Evolutionary conservation across 2,329 filamentous ascomycete species (phyloP).

Genomic region (Curvularia spicifera): DNA sequence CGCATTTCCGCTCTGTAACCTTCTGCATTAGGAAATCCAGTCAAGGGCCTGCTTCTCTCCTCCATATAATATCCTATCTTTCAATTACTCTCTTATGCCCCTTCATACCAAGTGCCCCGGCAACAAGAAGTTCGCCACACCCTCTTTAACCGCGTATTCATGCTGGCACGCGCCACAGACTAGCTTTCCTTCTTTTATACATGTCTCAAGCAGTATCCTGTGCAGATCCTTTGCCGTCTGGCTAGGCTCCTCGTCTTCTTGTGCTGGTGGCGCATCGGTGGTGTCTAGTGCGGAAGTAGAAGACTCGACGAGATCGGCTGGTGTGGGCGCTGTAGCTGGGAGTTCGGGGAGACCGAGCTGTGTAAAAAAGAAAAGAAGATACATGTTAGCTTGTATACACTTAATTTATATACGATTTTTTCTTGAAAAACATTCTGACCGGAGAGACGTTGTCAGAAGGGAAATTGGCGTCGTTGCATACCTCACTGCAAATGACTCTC

Average conservation of each 20-base stretch:
- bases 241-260: conserved; percentile 66
- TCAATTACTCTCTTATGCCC: not conserved
- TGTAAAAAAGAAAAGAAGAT: not conserved
- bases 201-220: conserved; percentile 83
- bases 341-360: conserved; percentile 81
- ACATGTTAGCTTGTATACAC: not conserved
- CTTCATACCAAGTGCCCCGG: conserved; percentile 83
- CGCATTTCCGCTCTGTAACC: not conserved
- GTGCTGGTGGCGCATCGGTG: conserved; percentile 31
- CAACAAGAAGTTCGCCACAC: conserved; percentile 93
- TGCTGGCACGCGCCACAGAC: conserved; percentile 91
- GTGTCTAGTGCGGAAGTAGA: conserved; percentile 3
- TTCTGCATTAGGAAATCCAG: not conserved
- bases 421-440: not conserved
- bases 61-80: not conserved
- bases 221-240: conserved; percentile 79
- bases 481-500: conserved; percentile 76
- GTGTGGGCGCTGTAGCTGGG: conserved; percentile 53
- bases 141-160: conserved; percentile 93
- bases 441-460: no score
- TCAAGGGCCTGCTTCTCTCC: not conserved
- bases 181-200: conserved; percentile 85
- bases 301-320: conserved; percentile 42
- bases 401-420: not conserved
- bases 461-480: conserved; percentile 43